phyloP scores from a whole-genome alignment of 441 rosid species.

The Adansonia rubrostipa region DNA sequence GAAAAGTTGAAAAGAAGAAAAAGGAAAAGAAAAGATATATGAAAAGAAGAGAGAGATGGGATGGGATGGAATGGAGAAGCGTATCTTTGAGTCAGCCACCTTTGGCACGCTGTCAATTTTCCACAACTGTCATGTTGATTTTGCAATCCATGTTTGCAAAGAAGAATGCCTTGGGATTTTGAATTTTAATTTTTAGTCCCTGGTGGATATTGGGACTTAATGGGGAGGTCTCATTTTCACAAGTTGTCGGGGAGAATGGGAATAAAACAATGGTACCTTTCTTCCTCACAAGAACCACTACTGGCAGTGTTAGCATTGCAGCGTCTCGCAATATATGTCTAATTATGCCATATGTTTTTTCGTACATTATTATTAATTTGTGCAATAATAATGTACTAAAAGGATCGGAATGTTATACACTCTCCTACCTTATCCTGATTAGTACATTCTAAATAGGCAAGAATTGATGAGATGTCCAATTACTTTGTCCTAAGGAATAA shows the following conservation, averaged over 20 bases:
- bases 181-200: conserved; percentile 6
- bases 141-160: conserved; percentile 28
- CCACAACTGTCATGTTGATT: conserved; percentile 41
- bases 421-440: conserved; percentile 11
- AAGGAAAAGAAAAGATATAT: neutral
- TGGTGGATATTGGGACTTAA: neutral
- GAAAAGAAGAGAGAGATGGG: neutral
- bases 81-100: conserved; percentile 55
- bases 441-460: conserved; percentile 3
- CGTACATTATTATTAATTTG: conserved; percentile 1
- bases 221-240: conserved; percentile 19
- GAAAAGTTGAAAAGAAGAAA: neutral
- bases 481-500: conserved; percentile 5
- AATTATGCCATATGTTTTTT: neutral
- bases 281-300: conserved; percentile 18
- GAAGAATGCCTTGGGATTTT: neutral
- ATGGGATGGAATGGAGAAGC: conserved; percentile 13
- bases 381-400: neutral
- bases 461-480: neutral
- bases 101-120: conserved; percentile 44
- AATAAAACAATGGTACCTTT: conserved; percentile 36
- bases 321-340: neutral
- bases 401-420: neutral
- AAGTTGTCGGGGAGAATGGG: conserved; percentile 30
- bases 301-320: conserved; percentile 1